Conservation (phyloP, 352 stramenopile genomes). For the Globisporangium acanthophoron region DNA sequence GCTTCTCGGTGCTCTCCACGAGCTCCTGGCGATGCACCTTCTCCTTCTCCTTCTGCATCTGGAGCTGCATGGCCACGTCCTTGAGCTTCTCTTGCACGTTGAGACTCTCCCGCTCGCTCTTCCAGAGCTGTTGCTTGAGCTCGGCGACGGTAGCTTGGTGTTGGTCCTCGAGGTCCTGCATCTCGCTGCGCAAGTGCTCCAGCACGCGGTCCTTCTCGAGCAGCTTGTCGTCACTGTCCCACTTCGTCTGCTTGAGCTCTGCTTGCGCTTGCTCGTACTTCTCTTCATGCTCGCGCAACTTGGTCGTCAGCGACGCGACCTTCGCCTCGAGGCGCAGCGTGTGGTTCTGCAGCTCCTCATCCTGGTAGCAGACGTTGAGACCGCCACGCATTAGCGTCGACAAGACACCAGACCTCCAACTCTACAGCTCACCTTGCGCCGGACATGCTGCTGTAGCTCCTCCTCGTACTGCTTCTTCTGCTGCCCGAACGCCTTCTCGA, state of each 20-base stretch:
- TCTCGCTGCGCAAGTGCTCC: conserved; percentile 33
- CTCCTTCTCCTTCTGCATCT: conserved; percentile 57
- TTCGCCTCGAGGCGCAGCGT: conserved; percentile 29
- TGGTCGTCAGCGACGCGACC: conserved; percentile 33
- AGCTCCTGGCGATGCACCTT: conserved; percentile 55
- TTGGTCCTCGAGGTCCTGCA: conserved; percentile 59
- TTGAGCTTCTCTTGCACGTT: conserved; percentile 46
- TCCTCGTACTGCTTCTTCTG: conserved; percentile 79
- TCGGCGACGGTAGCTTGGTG: conserved; percentile 31
- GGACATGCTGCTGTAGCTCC: conserved; percentile 39
- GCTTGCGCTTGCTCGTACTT: conserved; percentile 36
- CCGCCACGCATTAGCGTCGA: neutral
- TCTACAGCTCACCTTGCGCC: conserved; percentile 32
- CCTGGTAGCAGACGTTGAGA: conserved; percentile 4
- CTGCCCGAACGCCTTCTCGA: conserved; percentile 81
- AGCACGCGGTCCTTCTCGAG: conserved; percentile 59
- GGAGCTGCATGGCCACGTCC: conserved; percentile 32
- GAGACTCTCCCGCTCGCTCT: conserved; percentile 32
- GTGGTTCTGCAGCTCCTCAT: conserved; percentile 23
- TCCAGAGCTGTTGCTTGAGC: conserved; percentile 52
- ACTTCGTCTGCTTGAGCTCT: conserved; percentile 57
- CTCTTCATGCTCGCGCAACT: conserved; percentile 49
- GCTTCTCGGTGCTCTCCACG: conserved; percentile 39
- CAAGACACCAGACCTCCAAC: too few relatives aligned
- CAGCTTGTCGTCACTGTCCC: conserved; percentile 53